Evolutionary conservation across 768 basidiomycete species (phyloP).

Genomic region (Lyophyllum semitale): DNA sequence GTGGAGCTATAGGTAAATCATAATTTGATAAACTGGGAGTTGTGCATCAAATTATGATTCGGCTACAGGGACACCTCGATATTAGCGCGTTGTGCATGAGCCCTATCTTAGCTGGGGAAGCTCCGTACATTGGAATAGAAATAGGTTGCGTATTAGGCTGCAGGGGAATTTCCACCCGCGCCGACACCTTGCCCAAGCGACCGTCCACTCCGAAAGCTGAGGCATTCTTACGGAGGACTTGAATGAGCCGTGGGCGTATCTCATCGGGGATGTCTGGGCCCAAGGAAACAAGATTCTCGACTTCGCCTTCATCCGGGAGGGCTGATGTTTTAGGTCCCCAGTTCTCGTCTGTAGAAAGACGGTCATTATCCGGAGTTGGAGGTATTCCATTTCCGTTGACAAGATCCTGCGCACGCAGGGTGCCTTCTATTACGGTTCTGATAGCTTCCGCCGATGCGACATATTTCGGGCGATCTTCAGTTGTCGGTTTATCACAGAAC

Average conservation of each 20-base stretch:
- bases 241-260: conserved; percentile 7
- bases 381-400: too few species aligned
- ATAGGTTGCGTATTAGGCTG: conserved; percentile 26
- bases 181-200: conserved; percentile 12
- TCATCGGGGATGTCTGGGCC: background rate
- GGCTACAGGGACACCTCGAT: conserved; percentile 35
- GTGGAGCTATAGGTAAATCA: too few species aligned
- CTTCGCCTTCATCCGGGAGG: conserved; percentile 14
- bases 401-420: too few species aligned
- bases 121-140: conserved; percentile 22
- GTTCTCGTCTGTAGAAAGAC: conserved; percentile 20
- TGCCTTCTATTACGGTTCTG: too few species aligned
- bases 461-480: too few species aligned
- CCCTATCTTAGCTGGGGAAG: conserved; percentile 27
- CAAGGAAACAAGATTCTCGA: background rate
- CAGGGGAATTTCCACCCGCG: conserved; percentile 24
- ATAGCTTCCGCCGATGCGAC: too few species aligned
- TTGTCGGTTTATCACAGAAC: too few species aligned
- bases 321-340: conserved; percentile 30
- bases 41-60: too few species aligned
- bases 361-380: conserved; percentile 1
- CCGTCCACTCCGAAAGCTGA: background rate
- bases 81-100: conserved; percentile 37
- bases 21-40: too few species aligned
- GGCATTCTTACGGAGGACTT: conserved; percentile 7